Base-by-base conservation (phyloP, 2,329 filamentous ascomycete genomes). In the Exophiala aquamarina region DNA sequence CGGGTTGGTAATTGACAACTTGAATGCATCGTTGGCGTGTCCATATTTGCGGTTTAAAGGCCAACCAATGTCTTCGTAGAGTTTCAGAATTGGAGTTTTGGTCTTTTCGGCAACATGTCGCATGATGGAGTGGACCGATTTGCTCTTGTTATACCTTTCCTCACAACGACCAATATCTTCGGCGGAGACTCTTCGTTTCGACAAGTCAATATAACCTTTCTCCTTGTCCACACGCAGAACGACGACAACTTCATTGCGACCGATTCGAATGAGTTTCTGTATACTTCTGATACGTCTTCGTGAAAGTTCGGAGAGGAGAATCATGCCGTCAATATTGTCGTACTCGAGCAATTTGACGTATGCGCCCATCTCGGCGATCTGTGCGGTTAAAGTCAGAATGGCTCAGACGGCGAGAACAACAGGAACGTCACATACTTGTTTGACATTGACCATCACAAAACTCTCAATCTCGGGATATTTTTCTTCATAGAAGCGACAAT, bases 311-410 rank as follows among this genome's bases (percentile, higher is more conserved):
- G 89, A 95, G 59, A 98, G 89, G 59, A 98, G 78, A 65, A 98
- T 98, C 94, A 98, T 98, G 82, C 93, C 93, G 69, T 98, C 94
- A 65, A 98, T 98, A 76, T 97, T 96, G 74, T 98, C 93, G 75
- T 98, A 98, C 76, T 98, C 93, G 62, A 98, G 86, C 47, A 98
- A 85, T 77, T 98, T 98, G 66, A 98, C 94, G 71, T 98, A 98
- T 63, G 94, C 93, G 71, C 93, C 93, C 94, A 98, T 98, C 74
- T 98, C 94, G 70, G 93, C 93, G 68, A 98, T 98, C 87, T 93
- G 36, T 21, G 15, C 20, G 4, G 13, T 3, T 6, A 5, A 29
- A 58, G 51, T 52, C 42, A 48, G 41, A 38, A 41, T 32, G 19
- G 19, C 35, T 23, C 38, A 39, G 31, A 14, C 29, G 44, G 37